These are phyloP conservation scores for Cubamyces sp. DNA, from an alignment of 768 basidiomycete species.

Conservation along the genomic window DNA sequence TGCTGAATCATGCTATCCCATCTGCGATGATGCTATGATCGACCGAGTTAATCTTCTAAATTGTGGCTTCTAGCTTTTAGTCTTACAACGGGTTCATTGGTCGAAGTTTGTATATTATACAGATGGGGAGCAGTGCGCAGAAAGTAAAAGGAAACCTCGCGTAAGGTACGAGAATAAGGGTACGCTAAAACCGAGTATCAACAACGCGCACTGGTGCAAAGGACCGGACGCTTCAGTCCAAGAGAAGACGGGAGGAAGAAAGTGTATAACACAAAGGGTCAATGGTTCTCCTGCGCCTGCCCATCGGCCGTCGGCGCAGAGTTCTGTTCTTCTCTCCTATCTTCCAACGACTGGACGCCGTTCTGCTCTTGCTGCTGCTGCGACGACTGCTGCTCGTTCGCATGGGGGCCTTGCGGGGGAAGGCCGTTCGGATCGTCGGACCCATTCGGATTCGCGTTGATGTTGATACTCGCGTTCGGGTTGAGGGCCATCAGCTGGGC, in stretches of 20 bases:
- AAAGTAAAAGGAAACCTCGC: constrained; percentile 3
- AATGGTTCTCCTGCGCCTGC: constrained; percentile 24
- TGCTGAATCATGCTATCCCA: not conserved
- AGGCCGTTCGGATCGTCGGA: constrained; percentile 12
- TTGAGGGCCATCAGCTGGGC: constrained; percentile 26
- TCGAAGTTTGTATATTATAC: constrained; percentile 4
- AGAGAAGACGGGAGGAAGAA: not conserved
- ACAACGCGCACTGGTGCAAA: not conserved
- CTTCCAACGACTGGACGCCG: not conserved
- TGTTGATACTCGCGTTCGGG: constrained; percentile 15
- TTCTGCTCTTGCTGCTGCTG: constrained; percentile 11
- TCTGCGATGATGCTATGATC: not conserved
- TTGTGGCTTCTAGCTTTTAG: not conserved
- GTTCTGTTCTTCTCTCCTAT: constrained; percentile 13
- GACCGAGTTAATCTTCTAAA: not conserved
- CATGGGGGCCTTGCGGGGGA: not conserved
- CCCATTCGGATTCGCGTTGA: constrained; percentile 3
- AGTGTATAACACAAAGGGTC: not conserved
- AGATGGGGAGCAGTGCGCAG: not conserved
- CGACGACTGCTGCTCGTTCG: not conserved
- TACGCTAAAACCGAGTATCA: constrained; percentile 10
- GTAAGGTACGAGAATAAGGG: constrained; percentile 16
- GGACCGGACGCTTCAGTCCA: not conserved
- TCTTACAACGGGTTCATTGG: not conserved
- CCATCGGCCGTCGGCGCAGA: constrained; percentile 5